These are phyloP conservation scores for Diospyros kaki DNA, from an alignment of 148 eudicot genomes.

Conservation along the genomic window DNA sequence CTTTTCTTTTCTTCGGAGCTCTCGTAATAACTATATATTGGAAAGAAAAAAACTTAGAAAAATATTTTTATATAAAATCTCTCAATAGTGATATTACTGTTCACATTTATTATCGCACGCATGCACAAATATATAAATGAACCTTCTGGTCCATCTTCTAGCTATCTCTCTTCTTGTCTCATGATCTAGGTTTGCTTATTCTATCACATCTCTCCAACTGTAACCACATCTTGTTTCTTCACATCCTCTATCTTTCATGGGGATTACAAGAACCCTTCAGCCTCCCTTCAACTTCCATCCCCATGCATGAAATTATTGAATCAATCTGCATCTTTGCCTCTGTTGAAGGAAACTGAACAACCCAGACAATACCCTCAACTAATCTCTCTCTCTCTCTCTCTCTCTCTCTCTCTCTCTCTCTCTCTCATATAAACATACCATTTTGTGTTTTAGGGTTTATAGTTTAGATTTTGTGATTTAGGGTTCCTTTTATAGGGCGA, in stretches of 20 bases:
- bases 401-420: slow-evolving; percentile 9
- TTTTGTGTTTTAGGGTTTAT: slow-evolving; percentile 19
- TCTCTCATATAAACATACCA: not conserved
- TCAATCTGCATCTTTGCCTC: slow-evolving; percentile 26
- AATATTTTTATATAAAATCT: too few relatives aligned
- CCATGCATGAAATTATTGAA: slow-evolving; percentile 43
- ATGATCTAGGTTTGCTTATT: slow-evolving; percentile 15
- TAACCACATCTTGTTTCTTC: slow-evolving; percentile 9
- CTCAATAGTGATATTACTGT: too few relatives aligned
- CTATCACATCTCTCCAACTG: slow-evolving; percentile 14
- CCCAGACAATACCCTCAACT: slow-evolving; percentile 7
- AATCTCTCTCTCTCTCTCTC: slow-evolving; percentile 9
- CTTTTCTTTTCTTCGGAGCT: too few relatives aligned
- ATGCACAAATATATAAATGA: not conserved
- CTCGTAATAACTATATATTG: too few relatives aligned
- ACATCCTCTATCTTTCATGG: slow-evolving; percentile 21
- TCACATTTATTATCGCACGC: too few relatives aligned
- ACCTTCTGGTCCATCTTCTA: not conserved
- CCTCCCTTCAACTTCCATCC: slow-evolving; percentile 23
- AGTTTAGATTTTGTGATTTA: slow-evolving; percentile 1
- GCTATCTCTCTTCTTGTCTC: slow-evolving; percentile 11
- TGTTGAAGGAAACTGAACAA: slow-evolving; percentile 26
- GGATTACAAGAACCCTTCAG: slow-evolving; percentile 38
- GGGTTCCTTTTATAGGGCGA: slow-evolving; percentile 14
- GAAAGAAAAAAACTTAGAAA: too few relatives aligned